A percentile compares a stretch with the other conserved stretches of the same genome.
These are phyloP conservation scores for Zizania palustris DNA, from an alignment of 202 grass and related monocot species.

Conservation along the genomic window DNA sequence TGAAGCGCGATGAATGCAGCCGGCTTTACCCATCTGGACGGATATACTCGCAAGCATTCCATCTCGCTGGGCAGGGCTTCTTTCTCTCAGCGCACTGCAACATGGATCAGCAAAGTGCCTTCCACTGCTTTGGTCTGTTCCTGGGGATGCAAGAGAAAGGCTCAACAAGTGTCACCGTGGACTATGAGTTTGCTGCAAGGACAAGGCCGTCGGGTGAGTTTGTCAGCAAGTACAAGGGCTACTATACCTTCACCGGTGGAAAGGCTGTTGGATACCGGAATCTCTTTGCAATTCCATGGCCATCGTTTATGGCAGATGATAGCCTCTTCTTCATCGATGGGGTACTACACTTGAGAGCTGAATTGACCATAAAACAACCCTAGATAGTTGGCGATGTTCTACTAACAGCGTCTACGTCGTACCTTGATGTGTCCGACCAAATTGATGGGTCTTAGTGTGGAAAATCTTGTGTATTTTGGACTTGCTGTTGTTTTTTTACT, in stretches of 20 bases:
- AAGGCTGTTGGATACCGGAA: constrained; percentile 97
- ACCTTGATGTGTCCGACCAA: constrained; percentile 23
- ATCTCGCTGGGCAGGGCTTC: constrained; percentile 94
- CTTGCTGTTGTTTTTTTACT: constrained; percentile 27
- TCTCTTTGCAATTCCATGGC: constrained; percentile 92
- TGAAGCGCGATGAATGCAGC: constrained; percentile 85
- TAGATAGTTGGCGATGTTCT: constrained; percentile 31
- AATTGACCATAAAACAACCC: constrained; percentile 92
- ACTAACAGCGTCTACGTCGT: constrained; percentile 32
- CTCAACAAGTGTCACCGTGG: constrained; percentile 89
- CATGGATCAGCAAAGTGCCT: constrained; percentile 87
- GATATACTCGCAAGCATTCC: constrained; percentile 97
- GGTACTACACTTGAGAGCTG: constrained; percentile 87
- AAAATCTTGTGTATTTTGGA: constrained; percentile 33
- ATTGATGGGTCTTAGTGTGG: constrained; percentile 8
- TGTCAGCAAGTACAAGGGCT: constrained; percentile 97
- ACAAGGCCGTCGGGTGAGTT: constrained; percentile 82
- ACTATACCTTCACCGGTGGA: constrained; percentile 97
- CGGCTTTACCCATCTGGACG: constrained; percentile 87
- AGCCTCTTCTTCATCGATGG: constrained; percentile 96
- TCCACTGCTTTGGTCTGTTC: constrained; percentile 98
- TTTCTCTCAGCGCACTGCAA: constrained; percentile 99
- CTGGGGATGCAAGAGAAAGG: constrained; percentile 99
- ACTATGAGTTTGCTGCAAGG: constrained; percentile 97
- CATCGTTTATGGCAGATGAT: constrained; percentile 89